Evolutionary conservation across 2,329 filamentous ascomycete genomes (phyloP), one percentile per base, ranked within the genome.

Genomic region (Colletotrichum kahawae): DNA sequence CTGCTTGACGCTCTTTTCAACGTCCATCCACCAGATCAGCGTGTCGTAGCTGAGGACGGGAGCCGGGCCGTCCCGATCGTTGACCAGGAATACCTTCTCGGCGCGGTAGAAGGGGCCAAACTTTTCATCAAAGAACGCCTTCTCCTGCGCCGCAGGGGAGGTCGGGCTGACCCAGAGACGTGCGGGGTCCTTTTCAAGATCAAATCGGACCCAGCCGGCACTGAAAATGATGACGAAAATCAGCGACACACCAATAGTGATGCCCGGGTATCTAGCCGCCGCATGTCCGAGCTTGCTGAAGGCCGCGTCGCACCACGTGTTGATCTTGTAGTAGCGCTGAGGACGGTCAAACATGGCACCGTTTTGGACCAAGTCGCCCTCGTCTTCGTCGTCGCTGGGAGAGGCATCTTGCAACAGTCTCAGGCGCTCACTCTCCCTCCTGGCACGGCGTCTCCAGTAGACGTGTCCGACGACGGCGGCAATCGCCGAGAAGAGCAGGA

Each of bases 71-170:
- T 88, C 88, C 3, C 92, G 95, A 78, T 98, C 96, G 77, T 98
- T 99, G 76, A 98, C 95, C 16, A 99, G 84, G 83, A 99, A 99
- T 1, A 93, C 92, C 84, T 99, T 97, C 83, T 99, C 95, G 0
- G 96, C 94, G 54, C 97, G 94, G 85, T 97, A 99, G 81, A 99
- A 99, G 0, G 96, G 95, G 0, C 97, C 97, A 82, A 99, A 99
- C 79, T 95, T 95, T 43, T 91, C 83, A 82, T 99, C 97, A 78
- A 98, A 99, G 82, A 97, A 99, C 2, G 90, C 90, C 86, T 99
- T 99, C 82, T 99, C 96, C 82, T 95, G 91, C 0, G 97, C 97
- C 24, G 97, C 96, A 64, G 93, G 91, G 5, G 97, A 98, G 10
- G 94, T 94, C 9, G 97, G 97, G 79, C 96, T 96, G n/a, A 99